Conservation (phyloP, 345 rosid species). For the Chamaenerion angustifolium region DNA sequence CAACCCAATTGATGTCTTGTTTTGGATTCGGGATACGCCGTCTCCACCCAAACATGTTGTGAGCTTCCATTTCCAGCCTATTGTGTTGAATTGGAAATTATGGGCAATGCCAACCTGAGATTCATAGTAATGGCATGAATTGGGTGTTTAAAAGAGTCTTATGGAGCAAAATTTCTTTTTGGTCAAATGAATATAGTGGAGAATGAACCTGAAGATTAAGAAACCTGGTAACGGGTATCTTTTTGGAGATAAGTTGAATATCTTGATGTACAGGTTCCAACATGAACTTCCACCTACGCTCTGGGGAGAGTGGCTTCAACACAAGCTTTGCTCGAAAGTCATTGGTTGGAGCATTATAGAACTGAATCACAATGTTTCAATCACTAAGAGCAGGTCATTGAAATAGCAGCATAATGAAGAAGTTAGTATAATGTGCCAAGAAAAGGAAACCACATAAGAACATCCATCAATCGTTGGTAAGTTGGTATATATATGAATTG, state of each 20-base stretch:
- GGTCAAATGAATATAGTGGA: not conserved
- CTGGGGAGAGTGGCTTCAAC: constrained; percentile 63
- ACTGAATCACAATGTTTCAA: constrained; percentile 26
- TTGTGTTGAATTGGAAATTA: constrained; percentile 61
- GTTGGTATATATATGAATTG: too few species aligned
- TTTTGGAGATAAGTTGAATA: constrained; percentile 56
- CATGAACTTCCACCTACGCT: constrained; percentile 63
- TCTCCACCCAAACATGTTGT: constrained; percentile 81
- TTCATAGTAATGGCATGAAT: not conserved
- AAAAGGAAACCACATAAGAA: too few species aligned
- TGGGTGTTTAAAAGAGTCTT: not conserved
- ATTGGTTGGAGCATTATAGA: constrained; percentile 70
- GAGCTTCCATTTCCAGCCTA: constrained; percentile 89
- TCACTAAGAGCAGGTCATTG: not conserved
- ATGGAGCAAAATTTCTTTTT: not conserved
- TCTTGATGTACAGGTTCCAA: constrained; percentile 68
- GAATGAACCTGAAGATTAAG: constrained; percentile 64
- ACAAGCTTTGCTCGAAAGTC: constrained; percentile 79
- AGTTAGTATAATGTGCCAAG: too few species aligned
- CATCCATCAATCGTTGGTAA: too few species aligned
- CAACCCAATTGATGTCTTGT: constrained; percentile 67
- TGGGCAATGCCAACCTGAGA: constrained; percentile 75
- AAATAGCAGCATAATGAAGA: too few species aligned
- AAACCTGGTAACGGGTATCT: constrained; percentile 71
- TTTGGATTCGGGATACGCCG: constrained; percentile 61